Conservation (phyloP, 2,329 filamentous ascomycete species). For the Ophiosphaerella korrae region DNA sequence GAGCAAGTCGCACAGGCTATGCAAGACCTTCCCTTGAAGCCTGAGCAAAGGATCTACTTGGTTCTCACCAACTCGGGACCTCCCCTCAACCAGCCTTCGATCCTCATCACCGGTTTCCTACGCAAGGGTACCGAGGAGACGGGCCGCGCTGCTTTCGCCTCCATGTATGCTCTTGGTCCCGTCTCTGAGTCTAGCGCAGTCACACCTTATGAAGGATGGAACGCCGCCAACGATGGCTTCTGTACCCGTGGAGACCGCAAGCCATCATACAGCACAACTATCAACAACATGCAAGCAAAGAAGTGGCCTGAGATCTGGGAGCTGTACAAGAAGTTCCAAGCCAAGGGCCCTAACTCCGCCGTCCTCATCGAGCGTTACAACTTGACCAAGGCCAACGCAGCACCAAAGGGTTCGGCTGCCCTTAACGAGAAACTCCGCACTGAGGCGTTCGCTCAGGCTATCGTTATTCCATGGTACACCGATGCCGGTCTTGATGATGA, state of each 20-base stretch:
- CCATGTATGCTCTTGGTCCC: constrained; percentile 43
- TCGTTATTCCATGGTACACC: constrained; percentile 50
- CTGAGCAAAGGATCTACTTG: constrained; percentile 45
- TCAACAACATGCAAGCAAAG: constrained; percentile 41
- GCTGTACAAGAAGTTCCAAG: constrained; percentile 46
- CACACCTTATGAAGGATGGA: constrained; percentile 48
- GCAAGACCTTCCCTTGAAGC: constrained; percentile 43
- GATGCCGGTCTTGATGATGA: constrained; percentile 42
- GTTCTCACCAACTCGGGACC: constrained; percentile 37
- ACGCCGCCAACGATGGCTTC: constrained; percentile 46
- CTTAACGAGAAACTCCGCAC: constrained; percentile 37
- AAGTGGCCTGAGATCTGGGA: constrained; percentile 51
- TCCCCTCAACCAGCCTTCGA: constrained; percentile 22
- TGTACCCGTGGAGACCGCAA: constrained; percentile 48
- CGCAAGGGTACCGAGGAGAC: constrained; percentile 39
- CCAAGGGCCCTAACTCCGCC: constrained; percentile 38
- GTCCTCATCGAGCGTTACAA: constrained; percentile 48
- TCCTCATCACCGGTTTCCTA: constrained; percentile 42
- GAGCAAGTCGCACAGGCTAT: constrained; percentile 44
- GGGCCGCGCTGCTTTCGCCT: constrained; percentile 42
- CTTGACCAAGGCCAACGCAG: constrained; percentile 33
- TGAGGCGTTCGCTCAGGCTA: constrained; percentile 44
- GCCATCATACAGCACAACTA: constrained; percentile 44
- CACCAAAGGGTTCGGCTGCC: constrained; percentile 20
- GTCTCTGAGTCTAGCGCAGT: constrained; percentile 25